Base-by-base conservation (phyloP, 1,284 basidiomycete genomes). In the Austroboletus novae-zelandiae region DNA sequence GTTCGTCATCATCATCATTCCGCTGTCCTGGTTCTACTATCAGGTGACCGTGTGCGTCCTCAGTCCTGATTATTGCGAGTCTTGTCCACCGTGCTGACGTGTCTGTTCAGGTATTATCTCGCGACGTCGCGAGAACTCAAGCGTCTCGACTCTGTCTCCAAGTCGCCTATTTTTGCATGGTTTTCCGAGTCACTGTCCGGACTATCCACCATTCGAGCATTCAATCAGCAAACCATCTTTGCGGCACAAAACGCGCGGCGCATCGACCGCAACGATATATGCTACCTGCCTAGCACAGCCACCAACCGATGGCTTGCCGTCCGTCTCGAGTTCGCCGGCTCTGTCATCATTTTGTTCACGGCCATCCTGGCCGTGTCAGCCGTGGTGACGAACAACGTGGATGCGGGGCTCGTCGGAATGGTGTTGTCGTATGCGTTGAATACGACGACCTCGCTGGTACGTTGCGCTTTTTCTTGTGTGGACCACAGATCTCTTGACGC, bases 61-160 rank as follows among this genome's bases (percentile, higher is more conserved):
- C 13, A 10, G 6, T 8, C n/a, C 11, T n/a, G n/a, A 35, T 4
- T n/a, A 13, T 40, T 1, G 5, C 23, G 11, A 5, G 9, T 23
- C 14, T 10, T 18, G 5, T 23, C 9, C 9, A 14, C 15, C 9
- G 47, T 40, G 47, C 50, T 25, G 47, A 14, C 45, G 5, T 32
- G 35, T 37, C 31, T 27, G n/a, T n/a, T 40, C 57, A 90, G 87
- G 35, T 95, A 95, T 72, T 98, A 97, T 68, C 81, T 98, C 15
- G 77, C 91, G 1, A 94, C 94, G 0, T 94, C 91, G 11, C 85
- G 94, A 45, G 94, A 96, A 67, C 79, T 97, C 42, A 96, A 97
- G 69, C 87, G 94, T 20, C 78, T 98, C 9, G 94, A 97, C 62
- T 89, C 95, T 5, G 86, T 91, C 27, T 90, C 90, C 11, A 86